phyloP scores from a whole-genome alignment of 2,329 filamentous ascomycete genomes.

The Teratosphaeria nubilosa region DNA sequence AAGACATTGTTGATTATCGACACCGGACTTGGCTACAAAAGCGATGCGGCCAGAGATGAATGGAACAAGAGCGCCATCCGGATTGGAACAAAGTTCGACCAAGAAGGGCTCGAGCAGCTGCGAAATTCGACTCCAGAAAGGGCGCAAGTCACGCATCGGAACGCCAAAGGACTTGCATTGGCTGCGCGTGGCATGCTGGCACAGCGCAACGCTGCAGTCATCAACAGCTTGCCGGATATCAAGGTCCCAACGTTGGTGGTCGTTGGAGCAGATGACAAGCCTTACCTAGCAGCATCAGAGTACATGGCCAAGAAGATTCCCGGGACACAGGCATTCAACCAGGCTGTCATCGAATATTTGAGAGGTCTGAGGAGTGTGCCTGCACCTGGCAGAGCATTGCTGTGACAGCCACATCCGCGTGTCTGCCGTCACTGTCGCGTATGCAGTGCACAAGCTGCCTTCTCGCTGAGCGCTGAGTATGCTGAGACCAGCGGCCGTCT shows the following conservation, averaged over 20 bases:
- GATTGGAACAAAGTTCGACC: constrained; percentile 14
- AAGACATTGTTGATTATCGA: constrained; percentile 20
- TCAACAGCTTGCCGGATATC: constrained; percentile 13
- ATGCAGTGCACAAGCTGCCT: background rate
- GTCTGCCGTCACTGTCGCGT: background rate
- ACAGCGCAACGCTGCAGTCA: constrained; percentile 14
- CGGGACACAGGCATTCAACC: constrained; percentile 10
- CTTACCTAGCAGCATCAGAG: constrained; percentile 17
- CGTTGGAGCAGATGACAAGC: constrained; percentile 17
- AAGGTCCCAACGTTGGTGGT: constrained; percentile 16
- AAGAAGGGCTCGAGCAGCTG: constrained; percentile 10
- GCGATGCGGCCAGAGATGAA: constrained; percentile 12
- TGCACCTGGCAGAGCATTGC: background rate
- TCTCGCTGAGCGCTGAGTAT: too few species aligned
- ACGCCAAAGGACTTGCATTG: constrained; percentile 16
- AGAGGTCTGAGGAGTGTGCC: background rate
- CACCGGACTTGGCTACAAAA: constrained; percentile 20
- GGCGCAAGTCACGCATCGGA: constrained; percentile 10
- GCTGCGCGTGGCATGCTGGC: constrained; percentile 20
- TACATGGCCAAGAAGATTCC: constrained; percentile 23
- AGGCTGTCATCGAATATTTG: constrained; percentile 9
- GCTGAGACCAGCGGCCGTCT: too few species aligned
- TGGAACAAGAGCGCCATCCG: constrained; percentile 17
- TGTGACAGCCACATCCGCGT: background rate
- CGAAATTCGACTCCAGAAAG: constrained; percentile 11